phyloP scores from a whole-genome alignment of 371 early-diverging fungal species.

The Dinochytrium kinnereticum region DNA sequence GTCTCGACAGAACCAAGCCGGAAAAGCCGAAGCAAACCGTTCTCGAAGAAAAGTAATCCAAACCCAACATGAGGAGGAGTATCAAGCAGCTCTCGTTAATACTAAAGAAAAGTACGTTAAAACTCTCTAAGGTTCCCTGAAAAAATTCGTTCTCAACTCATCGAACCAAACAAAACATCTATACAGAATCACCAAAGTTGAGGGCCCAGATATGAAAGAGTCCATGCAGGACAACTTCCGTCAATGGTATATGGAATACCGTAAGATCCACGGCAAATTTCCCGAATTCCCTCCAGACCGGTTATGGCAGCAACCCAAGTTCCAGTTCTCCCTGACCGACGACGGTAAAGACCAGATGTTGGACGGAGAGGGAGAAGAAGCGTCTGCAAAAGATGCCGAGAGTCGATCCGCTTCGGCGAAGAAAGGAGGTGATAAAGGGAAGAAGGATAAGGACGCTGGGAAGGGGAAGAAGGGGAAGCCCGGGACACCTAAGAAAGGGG shows the following conservation, averaged over 20 bases:
- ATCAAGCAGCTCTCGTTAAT: conserved; percentile 59
- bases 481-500: conserved; percentile 39
- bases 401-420: conserved; percentile 32
- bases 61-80: conserved; percentile 62
- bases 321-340: conserved; percentile 44
- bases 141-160: too few relatives aligned
- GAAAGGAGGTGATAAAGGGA: conserved; percentile 29
- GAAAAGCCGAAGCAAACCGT: conserved; percentile 47
- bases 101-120: conserved; percentile 67
- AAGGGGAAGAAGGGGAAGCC: conserved; percentile 26
- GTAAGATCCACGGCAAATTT: conserved; percentile 54
- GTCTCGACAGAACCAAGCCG: conserved; percentile 37
- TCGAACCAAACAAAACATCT: neutral
- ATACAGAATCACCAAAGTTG: conserved; percentile 58
- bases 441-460: conserved; percentile 32
- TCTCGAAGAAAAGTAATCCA: conserved; percentile 54
- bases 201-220: conserved; percentile 66
- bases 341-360: conserved; percentile 14
- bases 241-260: conserved; percentile 67
- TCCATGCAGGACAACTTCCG: conserved; percentile 62
- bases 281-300: conserved; percentile 61
- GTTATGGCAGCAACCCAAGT: conserved; percentile 56
- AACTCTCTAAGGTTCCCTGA: too few relatives aligned
- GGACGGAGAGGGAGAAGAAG: conserved; percentile 11
- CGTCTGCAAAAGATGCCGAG: conserved; percentile 20